Evolutionary conservation across 106 monocot genomes (phyloP).

Genomic region (Ottelia alismoides): DNA sequence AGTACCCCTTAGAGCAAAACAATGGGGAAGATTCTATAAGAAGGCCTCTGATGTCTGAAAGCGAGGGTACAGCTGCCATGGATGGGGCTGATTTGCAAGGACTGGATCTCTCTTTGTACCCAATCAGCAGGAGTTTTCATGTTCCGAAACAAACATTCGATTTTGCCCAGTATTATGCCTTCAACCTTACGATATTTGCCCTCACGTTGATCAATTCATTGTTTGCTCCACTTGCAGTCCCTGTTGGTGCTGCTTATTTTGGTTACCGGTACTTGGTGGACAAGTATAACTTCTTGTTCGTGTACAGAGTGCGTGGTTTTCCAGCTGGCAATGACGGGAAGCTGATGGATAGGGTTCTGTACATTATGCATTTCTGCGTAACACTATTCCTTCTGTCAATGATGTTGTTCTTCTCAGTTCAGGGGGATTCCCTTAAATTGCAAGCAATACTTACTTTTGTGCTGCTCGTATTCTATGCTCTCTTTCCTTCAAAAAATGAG

Average conservation of each 20-base stretch:
- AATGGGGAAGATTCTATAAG: constrained; percentile 35
- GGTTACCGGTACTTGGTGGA: constrained; percentile 92
- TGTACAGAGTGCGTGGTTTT: constrained; percentile 90
- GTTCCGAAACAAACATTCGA: constrained; percentile 91
- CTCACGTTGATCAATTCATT: constrained; percentile 94
- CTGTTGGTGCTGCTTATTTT: constrained; percentile 88
- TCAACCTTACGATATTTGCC: constrained; percentile 94
- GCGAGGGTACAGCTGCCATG: constrained; percentile 22
- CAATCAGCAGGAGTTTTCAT: constrained; percentile 80
- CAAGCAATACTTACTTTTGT: constrained; percentile 94
- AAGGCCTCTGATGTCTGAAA: constrained; percentile 60
- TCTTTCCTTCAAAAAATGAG: constrained; percentile 56
- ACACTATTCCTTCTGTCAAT: constrained; percentile 78
- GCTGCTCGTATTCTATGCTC: constrained; percentile 64
- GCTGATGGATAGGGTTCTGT: constrained; percentile 87
- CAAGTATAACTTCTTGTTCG: constrained; percentile 98
- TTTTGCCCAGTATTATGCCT: constrained; percentile 98
- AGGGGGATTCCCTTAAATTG: constrained; percentile 77
- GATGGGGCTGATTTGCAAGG: constrained; percentile 52
- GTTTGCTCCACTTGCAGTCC: constrained; percentile 90
- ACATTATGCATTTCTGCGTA: constrained; percentile 95
- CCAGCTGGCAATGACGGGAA: constrained; percentile 94
- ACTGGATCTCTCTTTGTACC: constrained; percentile 75
- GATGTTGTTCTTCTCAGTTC: constrained; percentile 84
- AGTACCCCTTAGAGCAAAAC: constrained; percentile 37